Evolutionary conservation across 116 monocot genomes (phyloP), one percentile per base, ranked within the genome.

Genomic region (Dioscorea cayenensis): DNA sequence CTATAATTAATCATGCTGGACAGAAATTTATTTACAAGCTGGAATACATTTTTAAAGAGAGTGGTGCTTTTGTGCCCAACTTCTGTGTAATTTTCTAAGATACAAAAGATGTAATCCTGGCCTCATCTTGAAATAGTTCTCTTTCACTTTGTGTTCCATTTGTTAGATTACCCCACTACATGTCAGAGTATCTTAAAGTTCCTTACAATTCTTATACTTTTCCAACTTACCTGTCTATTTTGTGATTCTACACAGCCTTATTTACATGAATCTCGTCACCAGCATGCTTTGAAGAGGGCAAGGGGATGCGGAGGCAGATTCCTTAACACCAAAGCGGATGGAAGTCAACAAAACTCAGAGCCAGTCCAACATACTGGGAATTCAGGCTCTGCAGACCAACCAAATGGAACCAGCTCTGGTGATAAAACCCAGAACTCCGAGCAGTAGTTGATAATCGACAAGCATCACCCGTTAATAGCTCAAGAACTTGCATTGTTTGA

Each of bases 221-320:
- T 23, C 9, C n/a, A 55, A 55, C 2, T 55, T 19, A 5, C 25
- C 1, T 62, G 18, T 7, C 9, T 20, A 32, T 68, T 13, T 43
- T 63, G 12, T 63, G 20, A n/a, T 12, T 63, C 21, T 51, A 4
- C 68, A 23, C 79, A 92, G 92, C 92, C 89, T 11, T 94, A 94
- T 67, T 73, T 94, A 16, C 94, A 94, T 55, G 94, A 94, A 70
- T 94, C 94, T 10, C 89, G 94, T 7, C 94, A 94, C 75, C 72
- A 83, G 55, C 94, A 94, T 74, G 94, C 94, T 3, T 69, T 90
- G 75, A 90, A 83, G 73, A 80, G 94, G 79, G 94, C 90, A 2
- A 80, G 94, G 13, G 90, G 94, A 77, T 79, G 75, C 16, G 90
- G 90, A 9, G 94, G 90, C 3, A 19, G 50, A 49, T 69, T 69